A percentile compares a stretch with the other conserved stretches of the same genome.
These are phyloP conservation scores for Achlya hypogyna DNA, from an alignment of 352 stramenopile genomes.

Conservation along the genomic window DNA sequence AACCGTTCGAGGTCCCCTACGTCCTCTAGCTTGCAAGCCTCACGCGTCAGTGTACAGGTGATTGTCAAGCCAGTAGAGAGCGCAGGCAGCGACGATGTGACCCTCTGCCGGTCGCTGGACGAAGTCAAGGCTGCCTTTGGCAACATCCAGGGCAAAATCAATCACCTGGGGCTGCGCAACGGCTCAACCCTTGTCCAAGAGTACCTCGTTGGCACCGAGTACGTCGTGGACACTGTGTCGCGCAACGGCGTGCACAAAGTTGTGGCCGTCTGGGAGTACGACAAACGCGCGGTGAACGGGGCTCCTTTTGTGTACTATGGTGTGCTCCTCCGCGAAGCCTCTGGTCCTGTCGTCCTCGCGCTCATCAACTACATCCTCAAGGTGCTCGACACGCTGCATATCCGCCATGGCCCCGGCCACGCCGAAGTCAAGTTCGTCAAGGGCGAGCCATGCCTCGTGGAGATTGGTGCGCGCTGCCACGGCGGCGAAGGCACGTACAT, in stretches of 20 bases:
- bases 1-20: slow-evolving; percentile 29
- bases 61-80: slow-evolving; percentile 92
- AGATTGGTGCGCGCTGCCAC: slow-evolving; percentile 92
- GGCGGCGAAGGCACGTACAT: slow-evolving; percentile 90
- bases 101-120: slow-evolving; percentile 83
- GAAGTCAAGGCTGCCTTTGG: slow-evolving; percentile 87
- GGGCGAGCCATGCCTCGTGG: slow-evolving; percentile 85
- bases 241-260: slow-evolving; percentile 91
- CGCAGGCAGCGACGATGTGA: slow-evolving; percentile 91
- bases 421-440: slow-evolving; percentile 83
- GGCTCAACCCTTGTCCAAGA: slow-evolving; percentile 90
- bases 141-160: slow-evolving; percentile 87
- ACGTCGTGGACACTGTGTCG: slow-evolving; percentile 94
- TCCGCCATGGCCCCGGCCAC: slow-evolving; percentile 73
- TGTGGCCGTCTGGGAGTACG: slow-evolving; percentile 95
- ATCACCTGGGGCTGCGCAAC: slow-evolving; percentile 78
- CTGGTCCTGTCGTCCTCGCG: slow-evolving; percentile 35
- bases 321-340: slow-evolving; percentile 54
- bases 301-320: slow-evolving; percentile 94
- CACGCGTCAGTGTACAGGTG: slow-evolving; percentile 29
- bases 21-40: neutral
- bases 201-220: slow-evolving; percentile 91
- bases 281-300: slow-evolving; percentile 90
- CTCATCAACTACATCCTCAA: slow-evolving; percentile 56
- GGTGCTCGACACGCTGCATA: slow-evolving; percentile 73